These are phyloP conservation scores for Lignosus rhinocerotis DNA, from an alignment of 1,284 basidiomycete genomes.

Conservation along the genomic window DNA sequence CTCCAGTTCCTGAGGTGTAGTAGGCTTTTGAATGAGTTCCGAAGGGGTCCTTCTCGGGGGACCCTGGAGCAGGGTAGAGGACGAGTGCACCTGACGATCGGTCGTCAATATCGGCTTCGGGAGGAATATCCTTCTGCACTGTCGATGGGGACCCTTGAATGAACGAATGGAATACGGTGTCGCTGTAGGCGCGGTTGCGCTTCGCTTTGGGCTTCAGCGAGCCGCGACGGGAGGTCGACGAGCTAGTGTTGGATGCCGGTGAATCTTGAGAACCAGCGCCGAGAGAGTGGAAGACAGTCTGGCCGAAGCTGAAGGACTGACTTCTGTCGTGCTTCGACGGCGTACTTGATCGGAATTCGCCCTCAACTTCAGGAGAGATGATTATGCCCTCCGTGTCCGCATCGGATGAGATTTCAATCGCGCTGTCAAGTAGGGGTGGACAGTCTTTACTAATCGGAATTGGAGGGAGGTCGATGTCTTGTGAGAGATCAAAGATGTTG, in stretches of 20 bases:
- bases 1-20: slow-evolving; percentile 70
- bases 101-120: slow-evolving; percentile 65
- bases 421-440: slow-evolving; percentile 42
- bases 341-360: slow-evolving; percentile 13
- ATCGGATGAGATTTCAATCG: slow-evolving; percentile 41
- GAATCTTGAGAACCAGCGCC: slow-evolving; percentile 16
- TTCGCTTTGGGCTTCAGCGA: slow-evolving; percentile 36
- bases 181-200: slow-evolving; percentile 57
- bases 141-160: slow-evolving; percentile 20
- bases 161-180: slow-evolving; percentile 61
- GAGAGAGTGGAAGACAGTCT: slow-evolving; percentile 52
- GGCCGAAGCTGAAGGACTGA: slow-evolving; percentile 63
- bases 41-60: slow-evolving; percentile 66
- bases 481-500: slow-evolving; percentile 56
- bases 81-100: slow-evolving; percentile 47
- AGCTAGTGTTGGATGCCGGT: slow-evolving; percentile 19
- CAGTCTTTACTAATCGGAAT: slow-evolving; percentile 45
- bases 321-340: slow-evolving; percentile 38
- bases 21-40: slow-evolving; percentile 71
- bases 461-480: slow-evolving; percentile 47
- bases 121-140: slow-evolving; percentile 28
- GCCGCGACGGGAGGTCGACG: slow-evolving; percentile 28
- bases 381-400: slow-evolving; percentile 25
- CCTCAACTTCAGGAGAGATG: slow-evolving; percentile 5
- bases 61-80: slow-evolving; percentile 40